These are phyloP conservation scores for Leccinum pseudoinsigne DNA, from an alignment of 1,284 basidiomycete genomes.

Conservation along the genomic window DNA sequence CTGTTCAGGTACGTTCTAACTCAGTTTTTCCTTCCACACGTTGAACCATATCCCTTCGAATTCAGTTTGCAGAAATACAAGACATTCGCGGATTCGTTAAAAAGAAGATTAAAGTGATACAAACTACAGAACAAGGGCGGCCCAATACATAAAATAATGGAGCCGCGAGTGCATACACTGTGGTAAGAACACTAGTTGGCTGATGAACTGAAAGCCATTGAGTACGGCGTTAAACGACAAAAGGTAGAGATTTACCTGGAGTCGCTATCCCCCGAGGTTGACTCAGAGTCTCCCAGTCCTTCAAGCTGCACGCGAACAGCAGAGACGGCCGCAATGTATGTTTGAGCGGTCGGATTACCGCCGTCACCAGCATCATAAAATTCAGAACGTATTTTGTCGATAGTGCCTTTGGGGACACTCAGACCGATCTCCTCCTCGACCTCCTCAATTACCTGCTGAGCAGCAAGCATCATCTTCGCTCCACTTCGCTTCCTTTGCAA, in stretches of 20 bases:
- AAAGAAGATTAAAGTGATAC: too few relatives aligned
- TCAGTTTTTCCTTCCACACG: too few relatives aligned
- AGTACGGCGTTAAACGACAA: not conserved
- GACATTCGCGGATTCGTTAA: too few relatives aligned
- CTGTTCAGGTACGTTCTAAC: too few relatives aligned
- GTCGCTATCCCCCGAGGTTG: not conserved
- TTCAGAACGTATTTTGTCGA: not conserved
- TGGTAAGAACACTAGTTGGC: not conserved
- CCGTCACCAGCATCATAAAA: not conserved
- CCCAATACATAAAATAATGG: too few relatives aligned
- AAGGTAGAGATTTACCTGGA: not conserved
- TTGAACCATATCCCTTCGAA: too few relatives aligned
- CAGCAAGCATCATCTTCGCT: slow-evolving; percentile 1
- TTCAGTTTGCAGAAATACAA: too few relatives aligned
- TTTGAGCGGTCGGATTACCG: not conserved
- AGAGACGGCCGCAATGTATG: not conserved
- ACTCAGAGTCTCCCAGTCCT: not conserved
- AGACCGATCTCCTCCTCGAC: not conserved
- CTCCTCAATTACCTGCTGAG: not conserved
- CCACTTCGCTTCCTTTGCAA: not conserved
- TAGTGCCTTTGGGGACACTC: not conserved
- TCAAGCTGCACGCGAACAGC: not conserved
- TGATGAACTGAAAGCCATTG: not conserved
- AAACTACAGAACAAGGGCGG: too few relatives aligned
- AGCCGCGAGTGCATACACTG: not conserved